Percentiles rank a stretch among this genome's conserved stretches.
Conservation (phyloP, 148 eudicot genomes). For the Salicornia ramosissima region DNA sequence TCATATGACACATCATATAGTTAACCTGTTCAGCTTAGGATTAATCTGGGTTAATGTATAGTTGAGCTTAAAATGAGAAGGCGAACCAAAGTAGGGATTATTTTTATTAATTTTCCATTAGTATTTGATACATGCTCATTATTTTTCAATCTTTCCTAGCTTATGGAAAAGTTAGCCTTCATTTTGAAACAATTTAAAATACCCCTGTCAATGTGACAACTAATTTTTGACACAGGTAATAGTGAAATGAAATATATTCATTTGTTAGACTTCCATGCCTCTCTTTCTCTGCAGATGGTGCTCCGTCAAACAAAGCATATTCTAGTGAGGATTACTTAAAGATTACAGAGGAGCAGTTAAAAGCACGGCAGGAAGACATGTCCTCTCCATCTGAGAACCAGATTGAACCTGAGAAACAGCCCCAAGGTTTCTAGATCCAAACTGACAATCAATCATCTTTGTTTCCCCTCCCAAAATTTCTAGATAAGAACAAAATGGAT, state of each 20-base stretch:
- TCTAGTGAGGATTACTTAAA: constrained; percentile 55
- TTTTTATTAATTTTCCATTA: no score
- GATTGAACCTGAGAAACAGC: constrained; percentile 26
- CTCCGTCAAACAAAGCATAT: constrained; percentile 41
- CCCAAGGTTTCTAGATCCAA: constrained; percentile 38
- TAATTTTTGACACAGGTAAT: background rate
- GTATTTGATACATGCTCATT: no score
- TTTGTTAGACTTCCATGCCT: background rate
- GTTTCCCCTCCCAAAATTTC: background rate
- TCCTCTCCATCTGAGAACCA: constrained; percentile 33
- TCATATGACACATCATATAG: no score
- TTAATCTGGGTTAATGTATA: no score
- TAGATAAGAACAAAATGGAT: background rate
- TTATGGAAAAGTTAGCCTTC: no score
- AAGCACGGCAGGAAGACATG: constrained; percentile 36
- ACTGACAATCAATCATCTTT: background rate
- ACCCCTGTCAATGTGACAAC: background rate
- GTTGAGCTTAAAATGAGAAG: no score
- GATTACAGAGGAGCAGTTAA: constrained; percentile 59
- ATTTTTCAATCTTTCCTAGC: no score
- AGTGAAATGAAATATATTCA: background rate
- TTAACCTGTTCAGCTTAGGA: no score
- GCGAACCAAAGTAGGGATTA: no score
- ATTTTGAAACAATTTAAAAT: no score
- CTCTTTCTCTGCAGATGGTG: constrained; percentile 45